These are phyloP conservation scores for Apostasia ramifera DNA, from an alignment of 106 monocot species.

Conservation along the genomic window DNA sequence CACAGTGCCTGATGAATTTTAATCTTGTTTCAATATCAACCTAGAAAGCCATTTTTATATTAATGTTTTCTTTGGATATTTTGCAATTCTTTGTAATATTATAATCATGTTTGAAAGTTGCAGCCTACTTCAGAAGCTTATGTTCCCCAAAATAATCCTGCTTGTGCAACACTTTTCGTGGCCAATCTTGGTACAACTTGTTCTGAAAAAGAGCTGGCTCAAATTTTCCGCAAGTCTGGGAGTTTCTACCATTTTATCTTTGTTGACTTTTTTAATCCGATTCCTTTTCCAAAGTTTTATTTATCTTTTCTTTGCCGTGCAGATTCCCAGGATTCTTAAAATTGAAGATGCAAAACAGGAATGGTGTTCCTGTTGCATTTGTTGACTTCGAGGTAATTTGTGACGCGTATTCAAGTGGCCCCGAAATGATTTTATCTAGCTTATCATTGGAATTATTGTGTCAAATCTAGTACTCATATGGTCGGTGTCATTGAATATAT, in stretches of 20 bases:
- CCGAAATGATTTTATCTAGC: too few species aligned
- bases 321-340: slow-evolving; percentile 77
- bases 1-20: too few species aligned
- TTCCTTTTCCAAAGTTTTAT: not conserved
- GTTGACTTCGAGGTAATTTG: slow-evolving; percentile 68
- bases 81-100: not conserved
- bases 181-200: slow-evolving; percentile 66
- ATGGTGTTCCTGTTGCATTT: slow-evolving; percentile 74
- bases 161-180: slow-evolving; percentile 67
- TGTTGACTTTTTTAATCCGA: not conserved
- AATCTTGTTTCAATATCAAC: too few species aligned
- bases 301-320: not conserved
- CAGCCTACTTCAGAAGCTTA: slow-evolving; percentile 12
- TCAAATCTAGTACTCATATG: too few species aligned
- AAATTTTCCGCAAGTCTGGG: slow-evolving; percentile 64
- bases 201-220: slow-evolving; percentile 55
- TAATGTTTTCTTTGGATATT: too few species aligned
- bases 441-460: too few species aligned
- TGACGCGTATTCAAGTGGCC: not conserved
- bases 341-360: slow-evolving; percentile 73
- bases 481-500: too few species aligned
- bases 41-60: too few species aligned
- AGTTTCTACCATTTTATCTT: not conserved
- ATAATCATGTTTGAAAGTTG: not conserved
- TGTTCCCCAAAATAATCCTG: slow-evolving; percentile 13